Evolutionary conservation across 2,329 filamentous ascomycete genomes (phyloP).

Genomic region (Colletotrichum melonis): DNA sequence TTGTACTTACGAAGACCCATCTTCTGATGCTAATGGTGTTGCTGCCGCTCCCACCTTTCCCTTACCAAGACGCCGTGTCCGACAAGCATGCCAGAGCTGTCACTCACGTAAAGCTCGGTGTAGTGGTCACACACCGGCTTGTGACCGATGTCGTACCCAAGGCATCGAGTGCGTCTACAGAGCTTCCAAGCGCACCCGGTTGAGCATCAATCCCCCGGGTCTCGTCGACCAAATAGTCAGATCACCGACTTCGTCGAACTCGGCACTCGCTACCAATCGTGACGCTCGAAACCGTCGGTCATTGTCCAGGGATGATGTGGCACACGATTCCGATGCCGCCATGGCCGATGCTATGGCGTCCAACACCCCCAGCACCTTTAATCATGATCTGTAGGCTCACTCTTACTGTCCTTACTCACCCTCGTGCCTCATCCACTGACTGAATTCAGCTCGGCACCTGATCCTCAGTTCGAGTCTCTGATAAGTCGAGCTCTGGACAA

Average conservation of each 20-base stretch:
- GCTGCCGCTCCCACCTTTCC: constrained; percentile 38
- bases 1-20: constrained; percentile 66
- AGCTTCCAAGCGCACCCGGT: constrained; percentile 53
- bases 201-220: constrained; percentile 25
- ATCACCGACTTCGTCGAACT: constrained; percentile 24
- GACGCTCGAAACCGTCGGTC: constrained; percentile 22
- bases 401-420: background rate
- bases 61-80: constrained; percentile 64
- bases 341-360: constrained; percentile 44
- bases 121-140: constrained; percentile 67
- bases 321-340: constrained; percentile 27
- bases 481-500: constrained; percentile 65
- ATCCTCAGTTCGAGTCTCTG: constrained; percentile 60
- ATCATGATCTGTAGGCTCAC: constrained; percentile 48
- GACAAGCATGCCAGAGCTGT: constrained; percentile 68
- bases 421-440: background rate
- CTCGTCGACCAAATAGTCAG: constrained; percentile 15
- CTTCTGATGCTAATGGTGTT: constrained; percentile 53
- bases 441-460: constrained; percentile 43
- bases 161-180: constrained; percentile 68
- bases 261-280: constrained; percentile 7
- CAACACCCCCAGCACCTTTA: constrained; percentile 47
- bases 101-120: constrained; percentile 69
- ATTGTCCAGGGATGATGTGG: constrained; percentile 25
- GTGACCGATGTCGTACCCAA: constrained; percentile 63